Conservation (phyloP, 192 early-diverging fungal genomes). For the Backusella tuberculispora region DNA sequence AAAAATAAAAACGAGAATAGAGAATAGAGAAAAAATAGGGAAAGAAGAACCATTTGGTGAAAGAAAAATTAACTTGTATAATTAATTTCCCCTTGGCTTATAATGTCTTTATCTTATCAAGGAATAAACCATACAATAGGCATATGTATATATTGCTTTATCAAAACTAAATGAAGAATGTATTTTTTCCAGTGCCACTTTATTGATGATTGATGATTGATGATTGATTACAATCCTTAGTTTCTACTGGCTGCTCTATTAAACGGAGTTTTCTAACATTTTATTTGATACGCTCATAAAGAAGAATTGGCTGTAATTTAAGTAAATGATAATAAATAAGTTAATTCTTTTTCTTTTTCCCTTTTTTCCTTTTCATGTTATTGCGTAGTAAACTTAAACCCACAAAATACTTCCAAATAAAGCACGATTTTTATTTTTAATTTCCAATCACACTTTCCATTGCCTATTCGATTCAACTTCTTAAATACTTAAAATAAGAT, state of each 20-base stretch:
- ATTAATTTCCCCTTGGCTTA: neutral
- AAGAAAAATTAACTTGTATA: neutral
- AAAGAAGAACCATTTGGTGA: neutral
- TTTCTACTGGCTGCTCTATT: neutral
- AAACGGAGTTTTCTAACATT: neutral
- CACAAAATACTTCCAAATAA: slow-evolving; percentile 1
- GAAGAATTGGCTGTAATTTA: neutral
- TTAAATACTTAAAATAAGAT: neutral
- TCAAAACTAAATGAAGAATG: neutral
- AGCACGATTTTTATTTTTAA: neutral
- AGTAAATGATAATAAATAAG: neutral
- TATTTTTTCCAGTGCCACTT: neutral
- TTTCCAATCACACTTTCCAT: neutral
- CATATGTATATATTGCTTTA: neutral
- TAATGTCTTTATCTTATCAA: neutral
- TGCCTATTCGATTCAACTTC: neutral
- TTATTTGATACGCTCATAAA: neutral
- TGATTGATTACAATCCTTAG: neutral
- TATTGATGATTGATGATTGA: neutral
- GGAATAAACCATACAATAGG: neutral
- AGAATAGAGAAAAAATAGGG: neutral
- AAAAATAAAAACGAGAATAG: too few relatives aligned
- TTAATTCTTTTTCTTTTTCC: neutral
- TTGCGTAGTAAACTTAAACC: neutral
- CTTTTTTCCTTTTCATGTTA: neutral